Conservation (phyloP, 257 asterid species). For the Ligustrum vulgare region DNA sequence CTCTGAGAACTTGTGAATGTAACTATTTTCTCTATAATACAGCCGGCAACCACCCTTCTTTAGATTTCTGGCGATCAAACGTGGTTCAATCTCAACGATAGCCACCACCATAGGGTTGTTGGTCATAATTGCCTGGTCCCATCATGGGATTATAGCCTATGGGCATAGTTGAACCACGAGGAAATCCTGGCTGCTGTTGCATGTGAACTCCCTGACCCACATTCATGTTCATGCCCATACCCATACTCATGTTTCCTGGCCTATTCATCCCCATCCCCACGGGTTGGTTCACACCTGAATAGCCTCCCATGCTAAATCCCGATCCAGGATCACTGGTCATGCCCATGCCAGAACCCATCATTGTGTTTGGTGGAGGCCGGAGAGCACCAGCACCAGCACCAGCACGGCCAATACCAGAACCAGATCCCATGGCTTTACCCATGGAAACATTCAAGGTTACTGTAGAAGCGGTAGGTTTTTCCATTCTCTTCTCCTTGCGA, state of each 20-base stretch:
- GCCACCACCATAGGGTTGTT: conserved; percentile 80
- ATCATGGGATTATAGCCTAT: conserved; percentile 66
- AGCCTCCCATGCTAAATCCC: conserved; percentile 39
- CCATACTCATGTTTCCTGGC: neutral
- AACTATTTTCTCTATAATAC: conserved; percentile 24
- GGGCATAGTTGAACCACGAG: conserved; percentile 55
- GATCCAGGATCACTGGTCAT: conserved; percentile 27
- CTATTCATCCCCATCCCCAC: conserved; percentile 1
- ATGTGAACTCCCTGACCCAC: conserved; percentile 39
- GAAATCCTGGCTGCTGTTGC: conserved; percentile 71
- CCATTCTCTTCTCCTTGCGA: conserved; percentile 95
- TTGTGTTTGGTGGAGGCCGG: conserved; percentile 61
- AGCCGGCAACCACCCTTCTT: conserved; percentile 13
- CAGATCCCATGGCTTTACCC: conserved; percentile 99
- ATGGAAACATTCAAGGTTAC: conserved; percentile 66
- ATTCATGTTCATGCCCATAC: conserved; percentile 15
- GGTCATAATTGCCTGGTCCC: conserved; percentile 67
- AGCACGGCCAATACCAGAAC: conserved; percentile 89
- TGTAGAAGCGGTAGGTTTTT: conserved; percentile 64
- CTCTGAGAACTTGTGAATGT: neutral
- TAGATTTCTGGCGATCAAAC: neutral
- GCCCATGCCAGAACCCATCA: conserved; percentile 54
- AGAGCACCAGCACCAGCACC: conserved; percentile 40
- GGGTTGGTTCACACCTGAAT: neutral
- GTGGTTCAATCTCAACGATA: conserved; percentile 43